Evolutionary conservation across 2,329 filamentous ascomycete genomes (phyloP), one percentile per base, ranked within the genome.

Genomic region (Diaporthe sp.): DNA sequence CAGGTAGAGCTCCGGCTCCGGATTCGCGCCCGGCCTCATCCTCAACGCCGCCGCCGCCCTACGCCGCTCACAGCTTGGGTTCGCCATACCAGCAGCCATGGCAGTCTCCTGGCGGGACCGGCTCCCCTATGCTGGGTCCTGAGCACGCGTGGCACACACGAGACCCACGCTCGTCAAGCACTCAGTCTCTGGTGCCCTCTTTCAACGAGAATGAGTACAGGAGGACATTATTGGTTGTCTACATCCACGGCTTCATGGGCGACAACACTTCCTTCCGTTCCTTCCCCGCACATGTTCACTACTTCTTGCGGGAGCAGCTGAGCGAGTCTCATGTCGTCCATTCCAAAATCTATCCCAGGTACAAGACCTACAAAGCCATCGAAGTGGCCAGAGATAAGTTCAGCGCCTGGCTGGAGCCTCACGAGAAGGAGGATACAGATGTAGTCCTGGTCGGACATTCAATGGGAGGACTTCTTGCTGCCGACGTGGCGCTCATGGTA

Each of bases 241-340:
- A 80, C 62, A 79, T 79, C 46, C 78, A 80, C 51, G 79, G 78
- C 2, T 79, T 78, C 76, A 79, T 80, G 79, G 79, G 79, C 57
- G 77, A 78, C 51, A 75, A 79, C 83, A 93, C 94, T 44, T 97
- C 94, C 75, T 98, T 98, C 82, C 91, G 92, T 77, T 94, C 93
- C 60, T 98, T 98, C 79, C 96, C 96, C 0, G 94, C 94, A 10
- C 95, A 98, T 85, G 90, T 98, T 5, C 96, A 98, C 83, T 90
- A 92, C 79, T 88, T 94, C 49, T 87, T 97, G 53, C 91, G 91
- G 17, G 87, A 90, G 12, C 87, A 92, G 0, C 85, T 98, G 17
- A 86, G 87, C 31, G 92, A 94, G 37, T 93, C 92, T 8, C 95
- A 97, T 85, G 89, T 93, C 49, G 92, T 98, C 0, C 95, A 98